Percentiles rank a stretch among this genome's conserved stretches.
phyloP scores from a whole-genome alignment of 164 flowering plant genomes.

The Piper longum region DNA sequence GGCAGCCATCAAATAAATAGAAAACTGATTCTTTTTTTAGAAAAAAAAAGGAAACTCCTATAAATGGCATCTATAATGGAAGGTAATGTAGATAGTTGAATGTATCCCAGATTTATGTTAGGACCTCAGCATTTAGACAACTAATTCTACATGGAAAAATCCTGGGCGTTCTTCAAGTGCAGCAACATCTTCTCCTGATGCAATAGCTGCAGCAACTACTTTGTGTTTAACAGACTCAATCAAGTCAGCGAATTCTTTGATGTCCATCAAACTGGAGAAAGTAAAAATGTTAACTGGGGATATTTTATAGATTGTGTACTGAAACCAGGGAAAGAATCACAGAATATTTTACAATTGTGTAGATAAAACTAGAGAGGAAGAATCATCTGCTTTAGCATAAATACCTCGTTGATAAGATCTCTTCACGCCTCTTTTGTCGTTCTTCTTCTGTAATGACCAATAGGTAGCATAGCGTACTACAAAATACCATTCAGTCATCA shows the following conservation, averaged over 20 bases:
- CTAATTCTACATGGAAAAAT: conserved; percentile 67
- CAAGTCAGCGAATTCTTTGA: conserved; percentile 64
- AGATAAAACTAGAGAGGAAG: background rate
- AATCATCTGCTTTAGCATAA: background rate
- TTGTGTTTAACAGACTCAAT: conserved; percentile 61
- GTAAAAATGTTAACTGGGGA: background rate
- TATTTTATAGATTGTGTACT: background rate
- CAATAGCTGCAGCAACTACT: conserved; percentile 83
- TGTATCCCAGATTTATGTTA: too few relatives aligned
- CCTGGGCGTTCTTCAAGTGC: conserved; percentile 49
- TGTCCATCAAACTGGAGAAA: conserved; percentile 49
- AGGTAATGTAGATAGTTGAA: too few relatives aligned
- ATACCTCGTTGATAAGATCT: conserved; percentile 87
- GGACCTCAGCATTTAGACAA: conserved; percentile 17
- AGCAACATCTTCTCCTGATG: conserved; percentile 76
- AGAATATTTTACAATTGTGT: background rate
- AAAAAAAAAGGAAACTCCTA: too few relatives aligned
- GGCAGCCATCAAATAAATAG: too few relatives aligned
- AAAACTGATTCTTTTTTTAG: too few relatives aligned
- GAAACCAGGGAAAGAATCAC: background rate
- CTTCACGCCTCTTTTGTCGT: conserved; percentile 76
- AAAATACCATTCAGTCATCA: background rate
- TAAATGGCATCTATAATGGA: too few relatives aligned
- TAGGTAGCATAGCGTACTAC: conserved; percentile 66
- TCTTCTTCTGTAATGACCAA: conserved; percentile 89